These are phyloP conservation scores for Ustilago vetiveriae DNA, from an alignment of 1,284 basidiomycete species.

Conservation along the genomic window DNA sequence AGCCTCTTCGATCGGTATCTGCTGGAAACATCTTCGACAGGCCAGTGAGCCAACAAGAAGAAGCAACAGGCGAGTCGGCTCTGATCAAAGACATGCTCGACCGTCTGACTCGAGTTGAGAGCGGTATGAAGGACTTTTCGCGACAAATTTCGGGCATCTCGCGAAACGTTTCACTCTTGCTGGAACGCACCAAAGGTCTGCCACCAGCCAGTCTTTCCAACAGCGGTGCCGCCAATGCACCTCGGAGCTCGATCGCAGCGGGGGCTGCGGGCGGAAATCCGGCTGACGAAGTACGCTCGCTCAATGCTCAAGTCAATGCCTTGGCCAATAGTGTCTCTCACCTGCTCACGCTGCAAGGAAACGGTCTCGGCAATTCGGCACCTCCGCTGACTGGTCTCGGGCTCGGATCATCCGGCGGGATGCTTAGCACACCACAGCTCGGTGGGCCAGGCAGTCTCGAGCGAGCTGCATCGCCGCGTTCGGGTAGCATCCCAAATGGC, in stretches of 20 bases:
- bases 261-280: slow-evolving; percentile 5
- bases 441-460: slow-evolving; percentile 28
- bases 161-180: slow-evolving; percentile 78
- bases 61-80: slow-evolving; percentile 21
- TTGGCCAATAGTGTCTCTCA: slow-evolving; percentile 56
- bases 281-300: slow-evolving; percentile 49
- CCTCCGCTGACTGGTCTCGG: slow-evolving; percentile 34
- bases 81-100: slow-evolving; percentile 79
- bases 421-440: slow-evolving; percentile 39
- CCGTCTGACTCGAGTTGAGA: slow-evolving; percentile 78
- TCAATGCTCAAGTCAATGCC: slow-evolving; percentile 52
- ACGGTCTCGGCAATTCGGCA: slow-evolving; percentile 11
- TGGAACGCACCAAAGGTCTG: slow-evolving; percentile 71
- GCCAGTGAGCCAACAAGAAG: slow-evolving; percentile 13
- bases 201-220: slow-evolving; percentile 31
- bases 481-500: slow-evolving; percentile 17
- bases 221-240: slow-evolving; percentile 20
- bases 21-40: slow-evolving; percentile 27
- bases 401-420: slow-evolving; percentile 16
- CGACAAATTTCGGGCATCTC: slow-evolving; percentile 78
- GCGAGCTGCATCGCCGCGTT: slow-evolving; percentile 37
- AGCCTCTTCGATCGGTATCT: slow-evolving; percentile 28
- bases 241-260: too few species aligned
- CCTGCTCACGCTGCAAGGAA: slow-evolving; percentile 41
- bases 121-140: slow-evolving; percentile 77